Base-by-base conservation (phyloP, 257 asterid species). In the Jacaranda copaia region DNA sequence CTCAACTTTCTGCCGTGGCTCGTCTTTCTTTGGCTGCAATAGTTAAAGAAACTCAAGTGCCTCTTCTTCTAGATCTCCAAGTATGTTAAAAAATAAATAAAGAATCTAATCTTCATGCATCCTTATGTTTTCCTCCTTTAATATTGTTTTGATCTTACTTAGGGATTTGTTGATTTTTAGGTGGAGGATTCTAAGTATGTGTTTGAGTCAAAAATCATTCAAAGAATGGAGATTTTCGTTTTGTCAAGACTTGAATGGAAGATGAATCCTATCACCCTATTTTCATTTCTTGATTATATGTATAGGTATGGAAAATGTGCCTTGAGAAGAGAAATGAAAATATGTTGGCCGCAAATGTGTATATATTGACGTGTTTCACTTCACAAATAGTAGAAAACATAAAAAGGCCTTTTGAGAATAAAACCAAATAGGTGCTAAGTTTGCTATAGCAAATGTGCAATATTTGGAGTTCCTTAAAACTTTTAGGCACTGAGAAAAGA, bases 11-110 rank as follows among this genome's bases (percentile, higher is more conserved):
- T 79, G 93, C 96, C 56, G 96, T 93, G 38, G 91, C 93, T 64
- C 91, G 91, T 72, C 93, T 93, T 25, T 93, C 97, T 77, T 81
- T 91, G 70, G 96, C 98, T 87, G 94, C 96, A 0, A 91, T 91
- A 86, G 86, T 93, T 68, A 97, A 93, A 63, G 98, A 91, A 79
- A 83, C 88, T 80, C 83, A 80, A 74, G 97, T 86, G 6, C 98
- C 97, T 75, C 91, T 91, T 0, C 93, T 93, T 65, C 43, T 87
- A 64, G 96, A 91, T 77, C 82, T 93, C 79, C 98, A 93, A 88
- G 96, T 93, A 91, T 70, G 93, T 72, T 3, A 73, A 35, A 63
- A 72, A 15, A 20, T n/a, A n/a, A 64, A 39, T 13, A 9, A 49
- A 57, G 65, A 32, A 51, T 36, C 45, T 15, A 72, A 75, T 78